Conservation (phyloP, 192 early-diverging fungal genomes). For the Obelidium mucronatum region DNA sequence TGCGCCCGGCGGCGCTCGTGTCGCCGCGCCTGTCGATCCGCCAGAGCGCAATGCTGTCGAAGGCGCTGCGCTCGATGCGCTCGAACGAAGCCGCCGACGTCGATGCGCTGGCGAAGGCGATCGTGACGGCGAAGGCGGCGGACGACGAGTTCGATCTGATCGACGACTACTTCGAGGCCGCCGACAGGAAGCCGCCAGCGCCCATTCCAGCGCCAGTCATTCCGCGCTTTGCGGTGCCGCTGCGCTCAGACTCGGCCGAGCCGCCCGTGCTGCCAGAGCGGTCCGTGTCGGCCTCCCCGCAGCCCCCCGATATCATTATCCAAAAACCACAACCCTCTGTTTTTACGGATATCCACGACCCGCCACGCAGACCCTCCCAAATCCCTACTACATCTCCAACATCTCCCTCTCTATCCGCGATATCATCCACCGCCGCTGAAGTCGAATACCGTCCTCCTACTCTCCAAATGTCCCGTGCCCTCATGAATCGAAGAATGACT, state of each 20-base stretch:
- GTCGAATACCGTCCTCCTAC: neutral
- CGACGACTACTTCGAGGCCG: neutral
- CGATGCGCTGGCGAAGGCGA: neutral
- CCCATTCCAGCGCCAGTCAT: no score
- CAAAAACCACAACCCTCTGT: no score
- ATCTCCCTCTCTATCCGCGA: neutral
- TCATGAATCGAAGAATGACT: constrained; percentile 5
- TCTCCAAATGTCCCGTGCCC: neutral
- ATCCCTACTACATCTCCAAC: neutral
- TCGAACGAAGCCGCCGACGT: neutral
- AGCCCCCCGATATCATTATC: neutral
- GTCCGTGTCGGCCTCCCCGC: no score
- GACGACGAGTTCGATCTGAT: neutral
- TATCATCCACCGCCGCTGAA: neutral
- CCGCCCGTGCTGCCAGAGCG: no score
- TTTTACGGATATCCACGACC: neutral
- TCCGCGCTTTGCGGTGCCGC: no score
- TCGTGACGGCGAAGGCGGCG: no score
- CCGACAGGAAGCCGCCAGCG: no score
- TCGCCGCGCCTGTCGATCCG: constrained; percentile 1
- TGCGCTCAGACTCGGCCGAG: no score
- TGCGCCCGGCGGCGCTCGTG: neutral
- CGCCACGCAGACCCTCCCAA: neutral
- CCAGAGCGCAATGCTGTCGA: constrained; percentile 6
- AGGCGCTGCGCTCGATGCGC: neutral